Conservation (phyloP, 352 stramenopile species). For the Phytopythium kandeliae region DNA sequence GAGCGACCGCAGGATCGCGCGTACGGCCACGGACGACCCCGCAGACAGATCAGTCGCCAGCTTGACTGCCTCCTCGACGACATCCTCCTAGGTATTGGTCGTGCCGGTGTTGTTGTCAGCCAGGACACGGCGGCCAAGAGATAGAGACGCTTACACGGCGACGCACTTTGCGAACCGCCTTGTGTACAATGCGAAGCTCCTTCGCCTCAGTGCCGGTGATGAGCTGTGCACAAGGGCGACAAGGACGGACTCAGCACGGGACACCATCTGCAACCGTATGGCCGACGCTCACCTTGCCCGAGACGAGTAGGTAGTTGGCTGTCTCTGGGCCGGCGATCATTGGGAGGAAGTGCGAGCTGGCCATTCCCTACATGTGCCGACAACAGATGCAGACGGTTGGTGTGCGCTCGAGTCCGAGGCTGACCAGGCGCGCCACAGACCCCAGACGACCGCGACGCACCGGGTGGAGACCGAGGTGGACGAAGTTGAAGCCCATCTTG, state of each 20-base stretch:
- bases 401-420: too few relatives aligned
- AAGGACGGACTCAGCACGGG: not conserved
- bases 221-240: slow-evolving; percentile 16
- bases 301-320: slow-evolving; percentile 72
- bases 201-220: slow-evolving; percentile 62
- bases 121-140: not conserved
- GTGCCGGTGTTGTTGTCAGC: too few relatives aligned
- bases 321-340: slow-evolving; percentile 48
- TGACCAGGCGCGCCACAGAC: too few relatives aligned
- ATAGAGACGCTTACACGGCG: not conserved
- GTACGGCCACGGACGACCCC: slow-evolving; percentile 62
- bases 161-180: slow-evolving; percentile 29
- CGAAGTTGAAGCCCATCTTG: slow-evolving; percentile 88
- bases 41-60: slow-evolving; percentile 55
- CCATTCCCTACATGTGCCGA: slow-evolving; percentile 73
- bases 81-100: too few relatives aligned
- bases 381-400: too few relatives aligned
- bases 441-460: too few relatives aligned
- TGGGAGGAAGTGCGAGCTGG: slow-evolving; percentile 74
- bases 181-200: slow-evolving; percentile 40
- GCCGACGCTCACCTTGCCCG: slow-evolving; percentile 30
- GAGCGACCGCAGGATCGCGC: slow-evolving; percentile 56
- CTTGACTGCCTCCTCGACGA: slow-evolving; percentile 41
- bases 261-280: too few relatives aligned
- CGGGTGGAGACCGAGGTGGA: slow-evolving; percentile 78